A percentile compares a stretch with the other conserved stretches of the same genome.
These are phyloP conservation scores for Melaleuca quinquenervia DNA, from an alignment of 345 rosid species.

Conservation along the genomic window DNA sequence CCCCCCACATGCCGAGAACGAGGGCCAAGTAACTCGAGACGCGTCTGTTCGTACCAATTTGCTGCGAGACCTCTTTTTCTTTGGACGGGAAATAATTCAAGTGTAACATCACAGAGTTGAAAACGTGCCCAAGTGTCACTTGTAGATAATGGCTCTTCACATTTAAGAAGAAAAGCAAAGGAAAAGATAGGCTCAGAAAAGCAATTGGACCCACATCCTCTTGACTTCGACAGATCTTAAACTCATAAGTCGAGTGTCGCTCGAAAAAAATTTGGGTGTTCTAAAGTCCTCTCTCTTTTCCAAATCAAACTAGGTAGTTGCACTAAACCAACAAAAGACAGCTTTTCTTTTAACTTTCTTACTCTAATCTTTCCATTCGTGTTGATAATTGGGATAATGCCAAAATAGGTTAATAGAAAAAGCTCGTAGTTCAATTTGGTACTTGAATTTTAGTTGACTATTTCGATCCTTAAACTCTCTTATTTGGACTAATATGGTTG, in stretches of 20 bases:
- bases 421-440: not conserved
- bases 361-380: not conserved
- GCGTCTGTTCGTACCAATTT: not conserved
- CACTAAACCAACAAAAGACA: not conserved
- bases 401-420: fast-evolving
- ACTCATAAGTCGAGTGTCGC: not conserved
- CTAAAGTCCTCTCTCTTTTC: not conserved
- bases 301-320: not conserved
- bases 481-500: not conserved
- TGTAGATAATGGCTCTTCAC: not conserved
- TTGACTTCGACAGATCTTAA: not conserved
- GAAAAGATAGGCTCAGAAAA: not conserved
- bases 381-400: not conserved
- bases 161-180: not conserved
- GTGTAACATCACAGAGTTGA: not conserved
- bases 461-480: not conserved
- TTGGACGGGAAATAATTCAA: not conserved
- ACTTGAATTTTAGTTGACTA: not conserved
- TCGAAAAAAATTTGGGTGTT: not conserved
- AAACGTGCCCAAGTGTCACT: not conserved
- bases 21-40: not conserved
- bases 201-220: not conserved
- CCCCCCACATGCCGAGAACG: not conserved
- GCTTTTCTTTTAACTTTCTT: not conserved
- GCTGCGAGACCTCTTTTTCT: not conserved